Evolutionary conservation across 257 asterid genomes (phyloP).

Genomic region (Coffea canephora): DNA sequence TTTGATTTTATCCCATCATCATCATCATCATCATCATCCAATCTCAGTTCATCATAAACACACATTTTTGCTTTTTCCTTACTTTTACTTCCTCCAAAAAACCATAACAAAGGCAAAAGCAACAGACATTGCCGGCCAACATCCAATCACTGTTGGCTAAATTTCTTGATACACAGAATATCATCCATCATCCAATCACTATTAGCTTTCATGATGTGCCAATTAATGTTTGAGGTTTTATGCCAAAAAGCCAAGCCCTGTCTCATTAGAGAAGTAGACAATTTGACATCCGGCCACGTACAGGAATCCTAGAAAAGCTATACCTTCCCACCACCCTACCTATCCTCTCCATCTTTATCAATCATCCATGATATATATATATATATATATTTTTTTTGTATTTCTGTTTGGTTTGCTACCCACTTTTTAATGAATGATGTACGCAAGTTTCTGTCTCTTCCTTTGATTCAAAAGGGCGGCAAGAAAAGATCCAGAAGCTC

Average conservation of each 20-base stretch:
- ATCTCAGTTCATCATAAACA: background rate
- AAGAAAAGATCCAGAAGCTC: constrained; percentile 16
- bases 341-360: constrained; percentile 16
- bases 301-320: constrained; percentile 3
- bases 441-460: background rate
- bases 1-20: background rate
- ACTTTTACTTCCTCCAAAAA: too few species aligned
- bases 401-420: background rate
- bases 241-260: constrained; percentile 29
- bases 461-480: constrained; percentile 5
- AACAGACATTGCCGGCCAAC: background rate
- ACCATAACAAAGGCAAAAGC: background rate
- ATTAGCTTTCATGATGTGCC: constrained; percentile 1
- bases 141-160: constrained; percentile 7
- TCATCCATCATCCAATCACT: constrained; percentile 2
- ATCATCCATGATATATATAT: background rate
- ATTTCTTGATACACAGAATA: background rate
- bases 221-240: background rate
- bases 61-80: background rate
- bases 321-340: background rate
- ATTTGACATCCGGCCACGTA: constrained; percentile 14
- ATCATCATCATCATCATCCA: background rate
- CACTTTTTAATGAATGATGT: background rate
- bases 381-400: too few species aligned
- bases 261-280: constrained; percentile 25